These are phyloP conservation scores for Fraxinus sp. DNA, from an alignment of 305 asterid genomes.

Conservation along the genomic window DNA sequence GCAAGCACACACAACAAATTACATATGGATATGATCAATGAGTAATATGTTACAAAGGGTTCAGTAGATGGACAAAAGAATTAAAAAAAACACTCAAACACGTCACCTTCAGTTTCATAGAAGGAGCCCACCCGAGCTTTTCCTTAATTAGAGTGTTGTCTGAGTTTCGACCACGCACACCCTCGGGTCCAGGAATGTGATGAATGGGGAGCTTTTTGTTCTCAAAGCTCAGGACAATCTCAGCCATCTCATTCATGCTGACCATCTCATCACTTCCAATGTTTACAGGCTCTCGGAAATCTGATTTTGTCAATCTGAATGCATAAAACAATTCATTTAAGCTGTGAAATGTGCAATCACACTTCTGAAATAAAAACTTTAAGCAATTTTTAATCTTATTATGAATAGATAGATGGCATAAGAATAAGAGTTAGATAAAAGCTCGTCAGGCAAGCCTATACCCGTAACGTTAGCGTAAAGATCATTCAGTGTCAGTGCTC, in stretches of 20 bases:
- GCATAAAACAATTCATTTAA: slow-evolving; percentile 4
- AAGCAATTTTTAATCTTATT: neutral
- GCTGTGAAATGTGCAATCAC: neutral
- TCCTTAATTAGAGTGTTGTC: slow-evolving; percentile 85
- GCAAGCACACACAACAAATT: neutral
- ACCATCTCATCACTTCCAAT: slow-evolving; percentile 97
- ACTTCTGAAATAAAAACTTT: neutral
- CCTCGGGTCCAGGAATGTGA: slow-evolving; percentile 95
- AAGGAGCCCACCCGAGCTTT: slow-evolving; percentile 96
- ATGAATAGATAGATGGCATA: neutral
- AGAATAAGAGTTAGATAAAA: neutral
- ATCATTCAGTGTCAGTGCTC: neutral
- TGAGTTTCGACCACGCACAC: slow-evolving; percentile 95
- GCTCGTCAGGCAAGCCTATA: neutral
- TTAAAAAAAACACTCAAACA: neutral
- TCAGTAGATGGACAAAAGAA: neutral
- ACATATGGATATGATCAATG: neutral
- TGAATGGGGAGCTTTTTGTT: slow-evolving; percentile 76
- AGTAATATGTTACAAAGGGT: neutral
- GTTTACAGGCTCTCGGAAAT: slow-evolving; percentile 88
- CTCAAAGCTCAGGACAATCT: slow-evolving; percentile 80
- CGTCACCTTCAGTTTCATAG: slow-evolving; percentile 80
- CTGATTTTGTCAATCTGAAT: slow-evolving; percentile 75
- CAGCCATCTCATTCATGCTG: slow-evolving; percentile 98
- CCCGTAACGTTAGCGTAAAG: neutral